Percentiles rank a stretch among this genome's conserved stretches.
These are phyloP conservation scores for Leishmania martiniquensis DNA, from an alignment of 208 protist species.

Conservation along the genomic window DNA sequence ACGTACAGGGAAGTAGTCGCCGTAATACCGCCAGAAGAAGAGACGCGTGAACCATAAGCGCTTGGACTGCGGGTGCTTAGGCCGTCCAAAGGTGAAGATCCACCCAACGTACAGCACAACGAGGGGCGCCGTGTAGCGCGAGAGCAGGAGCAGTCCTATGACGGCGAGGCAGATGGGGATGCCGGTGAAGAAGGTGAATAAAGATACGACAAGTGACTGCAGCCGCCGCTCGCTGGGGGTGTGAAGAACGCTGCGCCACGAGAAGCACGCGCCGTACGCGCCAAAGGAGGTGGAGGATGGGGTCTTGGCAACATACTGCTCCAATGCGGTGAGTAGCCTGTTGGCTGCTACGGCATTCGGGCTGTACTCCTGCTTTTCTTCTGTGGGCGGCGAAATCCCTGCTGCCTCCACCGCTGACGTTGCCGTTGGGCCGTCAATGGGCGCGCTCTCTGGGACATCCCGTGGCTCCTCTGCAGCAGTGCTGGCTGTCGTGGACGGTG, in stretches of 20 bases:
- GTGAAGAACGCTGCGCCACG: conserved; percentile 53
- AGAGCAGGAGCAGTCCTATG: conserved; percentile 41
- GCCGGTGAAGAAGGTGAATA: conserved; percentile 78
- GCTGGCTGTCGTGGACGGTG: not conserved
- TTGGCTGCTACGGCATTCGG: conserved; percentile 38
- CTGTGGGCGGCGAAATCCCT: not conserved
- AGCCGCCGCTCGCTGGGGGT: conserved; percentile 54
- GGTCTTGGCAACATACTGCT: conserved; percentile 43
- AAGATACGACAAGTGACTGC: conserved; percentile 45
- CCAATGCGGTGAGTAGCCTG: conserved; percentile 41
- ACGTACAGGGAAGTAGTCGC: conserved; percentile 87
- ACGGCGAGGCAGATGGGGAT: conserved; percentile 53
- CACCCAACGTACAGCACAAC: conserved; percentile 70
- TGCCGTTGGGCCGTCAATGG: not conserved
- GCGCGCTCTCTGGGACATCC: too few relatives aligned
- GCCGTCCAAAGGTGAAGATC: conserved; percentile 64
- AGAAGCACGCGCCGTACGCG: conserved; percentile 26
- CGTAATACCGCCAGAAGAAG: conserved; percentile 63
- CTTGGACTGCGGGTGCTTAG: conserved; percentile 47
- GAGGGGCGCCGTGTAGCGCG: conserved; percentile 55
- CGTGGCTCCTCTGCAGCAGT: not conserved
- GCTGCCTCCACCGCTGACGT: not conserved
- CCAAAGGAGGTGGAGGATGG: conserved; percentile 33
- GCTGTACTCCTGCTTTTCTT: conserved; percentile 23
- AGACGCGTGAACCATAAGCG: conserved; percentile 27